A percentile compares a stretch with the other conserved stretches of the same genome.
These are phyloP conservation scores for Hemisphaericaspora xylofermentans DNA, from an alignment of 1,139 yeast species.

Conservation along the genomic window DNA sequence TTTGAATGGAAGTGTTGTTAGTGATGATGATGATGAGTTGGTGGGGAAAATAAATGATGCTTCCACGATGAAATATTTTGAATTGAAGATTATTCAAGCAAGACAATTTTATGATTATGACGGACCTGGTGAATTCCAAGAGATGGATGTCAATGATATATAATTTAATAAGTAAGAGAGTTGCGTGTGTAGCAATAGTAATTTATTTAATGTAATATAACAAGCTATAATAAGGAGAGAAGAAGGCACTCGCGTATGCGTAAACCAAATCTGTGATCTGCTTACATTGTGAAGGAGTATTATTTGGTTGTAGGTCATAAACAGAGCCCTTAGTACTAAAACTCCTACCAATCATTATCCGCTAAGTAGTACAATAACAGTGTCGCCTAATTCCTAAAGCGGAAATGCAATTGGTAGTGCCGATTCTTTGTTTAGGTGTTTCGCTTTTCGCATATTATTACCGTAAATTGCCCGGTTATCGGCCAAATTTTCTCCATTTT, in stretches of 20 bases:
- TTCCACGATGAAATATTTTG: slow-evolving; percentile 41
- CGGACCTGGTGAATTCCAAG: slow-evolving; percentile 23
- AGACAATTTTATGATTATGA: slow-evolving; percentile 27
- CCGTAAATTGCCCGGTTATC: too few relatives aligned
- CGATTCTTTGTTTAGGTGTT: neutral
- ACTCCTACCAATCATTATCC: too few relatives aligned
- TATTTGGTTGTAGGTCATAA: too few relatives aligned
- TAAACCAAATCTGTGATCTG: too few relatives aligned
- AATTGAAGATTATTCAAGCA: slow-evolving; percentile 40
- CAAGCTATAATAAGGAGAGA: too few relatives aligned
- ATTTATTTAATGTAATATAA: neutral
- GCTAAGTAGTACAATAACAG: neutral
- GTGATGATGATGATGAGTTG: slow-evolving; percentile 5
- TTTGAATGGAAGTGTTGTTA: slow-evolving; percentile 10
- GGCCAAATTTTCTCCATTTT: too few relatives aligned
- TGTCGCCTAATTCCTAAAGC: neutral
- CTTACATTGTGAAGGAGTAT: too few relatives aligned
- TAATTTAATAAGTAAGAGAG: neutral
- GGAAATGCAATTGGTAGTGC: neutral
- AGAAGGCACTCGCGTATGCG: too few relatives aligned
- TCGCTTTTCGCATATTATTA: neutral
- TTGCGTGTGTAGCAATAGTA: neutral
- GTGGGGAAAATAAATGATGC: slow-evolving; percentile 38
- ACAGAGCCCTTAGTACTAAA: too few relatives aligned
- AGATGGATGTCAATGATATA: slow-evolving; percentile 6